These are phyloP conservation scores for Mediolabrus comicus DNA, from an alignment of 108 stramenopile genomes.

Conservation along the genomic window DNA sequence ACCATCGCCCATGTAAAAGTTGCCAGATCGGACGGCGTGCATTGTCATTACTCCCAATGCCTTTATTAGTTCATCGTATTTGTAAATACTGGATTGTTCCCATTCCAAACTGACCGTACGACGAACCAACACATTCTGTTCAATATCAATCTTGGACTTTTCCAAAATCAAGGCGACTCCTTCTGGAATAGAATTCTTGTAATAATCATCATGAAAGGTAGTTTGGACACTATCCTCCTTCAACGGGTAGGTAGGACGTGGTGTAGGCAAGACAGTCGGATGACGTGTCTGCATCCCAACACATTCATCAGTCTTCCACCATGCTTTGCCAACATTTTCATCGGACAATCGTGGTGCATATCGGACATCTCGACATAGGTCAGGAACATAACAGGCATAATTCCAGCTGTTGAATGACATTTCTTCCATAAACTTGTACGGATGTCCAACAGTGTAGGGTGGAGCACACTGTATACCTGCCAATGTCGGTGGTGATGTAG, in stretches of 20 bases:
- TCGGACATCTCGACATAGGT: not conserved
- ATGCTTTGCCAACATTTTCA: slow-evolving; percentile 3
- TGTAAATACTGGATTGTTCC: slow-evolving; percentile 7
- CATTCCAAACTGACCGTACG: not conserved
- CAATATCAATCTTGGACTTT: not conserved
- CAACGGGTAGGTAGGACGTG: not conserved
- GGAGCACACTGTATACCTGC: not conserved
- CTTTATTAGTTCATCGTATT: not conserved
- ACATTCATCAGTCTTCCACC: slow-evolving; percentile 18
- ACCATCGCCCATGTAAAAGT: not conserved
- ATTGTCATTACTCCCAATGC: not conserved
- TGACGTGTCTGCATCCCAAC: not conserved
- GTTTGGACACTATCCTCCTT: not conserved
- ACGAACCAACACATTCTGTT: slow-evolving; percentile 11
- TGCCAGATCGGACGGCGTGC: not conserved
- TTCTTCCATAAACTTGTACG: slow-evolving; percentile 4
- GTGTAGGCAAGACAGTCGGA: slow-evolving; percentile 1
- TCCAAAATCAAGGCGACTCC: not conserved
- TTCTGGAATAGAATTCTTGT: not conserved
- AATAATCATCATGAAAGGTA: not conserved
- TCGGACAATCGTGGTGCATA: slow-evolving; percentile 4
- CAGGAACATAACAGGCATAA: not conserved
- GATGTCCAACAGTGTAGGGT: slow-evolving; percentile 4
- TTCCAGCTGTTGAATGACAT: slow-evolving; percentile 6
- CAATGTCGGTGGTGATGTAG: not conserved